Conservation (phyloP, 257 asterid species). For the Knoxia roxburghii region DNA sequence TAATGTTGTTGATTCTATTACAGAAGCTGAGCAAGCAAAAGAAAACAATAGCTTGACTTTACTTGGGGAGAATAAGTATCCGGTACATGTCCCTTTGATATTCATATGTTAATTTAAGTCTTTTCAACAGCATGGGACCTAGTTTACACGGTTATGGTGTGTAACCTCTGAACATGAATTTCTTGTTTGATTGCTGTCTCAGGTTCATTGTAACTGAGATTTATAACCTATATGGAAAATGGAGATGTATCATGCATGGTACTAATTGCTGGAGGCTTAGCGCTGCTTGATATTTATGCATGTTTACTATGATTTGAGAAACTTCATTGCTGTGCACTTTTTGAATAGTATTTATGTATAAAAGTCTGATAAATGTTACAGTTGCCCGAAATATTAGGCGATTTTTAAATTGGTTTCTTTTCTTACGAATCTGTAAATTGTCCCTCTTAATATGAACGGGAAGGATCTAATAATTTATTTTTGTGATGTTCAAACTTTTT, state of each 20-base stretch:
- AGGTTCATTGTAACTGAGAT: neutral
- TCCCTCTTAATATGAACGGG: neutral
- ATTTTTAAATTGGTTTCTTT: neutral
- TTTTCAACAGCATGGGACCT: neutral
- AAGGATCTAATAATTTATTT: neutral
- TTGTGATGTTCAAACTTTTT: neutral
- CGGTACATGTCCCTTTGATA: slow-evolving; percentile 26
- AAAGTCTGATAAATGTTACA: neutral
- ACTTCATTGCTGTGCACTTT: neutral
- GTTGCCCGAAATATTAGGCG: neutral
- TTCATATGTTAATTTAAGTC: neutral
- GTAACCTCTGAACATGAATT: no score
- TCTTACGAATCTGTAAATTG: neutral
- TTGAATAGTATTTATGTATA: neutral
- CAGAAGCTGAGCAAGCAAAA: slow-evolving; percentile 29
- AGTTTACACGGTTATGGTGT: neutral
- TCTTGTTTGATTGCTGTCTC: neutral
- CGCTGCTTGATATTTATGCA: neutral
- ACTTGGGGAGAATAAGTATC: slow-evolving; percentile 23
- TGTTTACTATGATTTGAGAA: neutral
- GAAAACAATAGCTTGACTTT: slow-evolving; percentile 29
- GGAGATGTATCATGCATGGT: neutral
- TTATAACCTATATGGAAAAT: no score
- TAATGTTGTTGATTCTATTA: slow-evolving; percentile 22
- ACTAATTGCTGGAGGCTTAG: neutral